A percentile compares a stretch with the other conserved stretches of the same genome.
Conservation (phyloP, 2,329 filamentous ascomycete species). For the Pseudopyricularia javanii region DNA sequence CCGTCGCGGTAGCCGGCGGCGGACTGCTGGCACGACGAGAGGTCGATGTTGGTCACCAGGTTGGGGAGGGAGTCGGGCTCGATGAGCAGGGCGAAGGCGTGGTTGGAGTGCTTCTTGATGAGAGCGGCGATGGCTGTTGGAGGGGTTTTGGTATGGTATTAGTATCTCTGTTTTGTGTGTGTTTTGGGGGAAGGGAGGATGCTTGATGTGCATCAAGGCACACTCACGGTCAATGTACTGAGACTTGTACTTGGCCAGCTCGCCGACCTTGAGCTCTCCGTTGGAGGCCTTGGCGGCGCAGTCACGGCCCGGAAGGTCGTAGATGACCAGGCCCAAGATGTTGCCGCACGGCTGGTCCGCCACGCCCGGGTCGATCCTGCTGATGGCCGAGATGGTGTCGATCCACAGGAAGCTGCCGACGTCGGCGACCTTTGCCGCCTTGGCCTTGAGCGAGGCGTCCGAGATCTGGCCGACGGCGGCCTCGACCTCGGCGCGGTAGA, state of each 20-base stretch:
- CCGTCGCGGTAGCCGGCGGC: conserved; percentile 40
- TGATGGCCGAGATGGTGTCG: conserved; percentile 25
- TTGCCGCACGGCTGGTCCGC: conserved; percentile 21
- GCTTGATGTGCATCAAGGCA: neutral
- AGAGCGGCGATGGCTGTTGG: conserved; percentile 31
- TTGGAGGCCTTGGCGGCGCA: conserved; percentile 52
- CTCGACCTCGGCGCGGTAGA: conserved; percentile 23
- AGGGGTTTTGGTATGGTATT: neutral
- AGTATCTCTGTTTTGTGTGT: neutral
- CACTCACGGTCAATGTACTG: conserved; percentile 26
- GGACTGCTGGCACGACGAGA: conserved; percentile 40
- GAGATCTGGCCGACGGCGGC: conserved; percentile 17
- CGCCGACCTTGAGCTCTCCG: conserved; percentile 44
- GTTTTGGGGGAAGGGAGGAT: neutral
- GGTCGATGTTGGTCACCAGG: conserved; percentile 45
- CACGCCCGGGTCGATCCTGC: conserved; percentile 21
- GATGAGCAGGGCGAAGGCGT: conserved; percentile 28
- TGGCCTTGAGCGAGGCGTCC: conserved; percentile 15
- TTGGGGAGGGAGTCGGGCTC: conserved; percentile 53
- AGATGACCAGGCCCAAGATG: conserved; percentile 41
- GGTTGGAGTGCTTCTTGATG: conserved; percentile 40
- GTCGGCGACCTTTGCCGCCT: conserved; percentile 21
- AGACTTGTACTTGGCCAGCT: conserved; percentile 29
- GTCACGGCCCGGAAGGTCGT: conserved; percentile 51
- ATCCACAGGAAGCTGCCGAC: conserved; percentile 27